Percentiles rank a stretch among this genome's conserved stretches.
Evolutionary conservation across 2,329 filamentous ascomycete genomes (phyloP).

Genomic region (Fusarium sp.): DNA sequence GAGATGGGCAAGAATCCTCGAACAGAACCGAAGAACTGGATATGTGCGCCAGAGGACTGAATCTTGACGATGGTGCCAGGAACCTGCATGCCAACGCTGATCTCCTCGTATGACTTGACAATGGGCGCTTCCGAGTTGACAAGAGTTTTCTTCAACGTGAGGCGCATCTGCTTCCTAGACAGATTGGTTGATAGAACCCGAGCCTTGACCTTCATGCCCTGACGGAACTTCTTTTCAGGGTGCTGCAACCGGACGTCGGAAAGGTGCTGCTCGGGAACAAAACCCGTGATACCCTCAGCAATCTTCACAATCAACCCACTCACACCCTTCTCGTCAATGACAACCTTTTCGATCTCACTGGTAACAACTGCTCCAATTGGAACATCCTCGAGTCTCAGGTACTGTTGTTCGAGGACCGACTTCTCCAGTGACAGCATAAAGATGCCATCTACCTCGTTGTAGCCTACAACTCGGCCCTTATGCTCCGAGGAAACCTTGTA

Average conservation of each 20-base stretch:
- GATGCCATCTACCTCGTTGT: constrained; percentile 88
- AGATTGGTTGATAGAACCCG: constrained; percentile 86
- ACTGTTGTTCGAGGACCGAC: constrained; percentile 87
- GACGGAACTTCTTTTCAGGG: constrained; percentile 95
- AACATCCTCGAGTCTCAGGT: constrained; percentile 92
- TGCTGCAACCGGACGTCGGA: constrained; percentile 90
- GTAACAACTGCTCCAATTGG: constrained; percentile 85
- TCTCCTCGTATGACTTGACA: constrained; percentile 83
- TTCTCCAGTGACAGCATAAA: constrained; percentile 90
- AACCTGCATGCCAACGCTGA: constrained; percentile 81
- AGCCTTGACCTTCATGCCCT: constrained; percentile 87
- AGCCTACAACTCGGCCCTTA: constrained; percentile 86
- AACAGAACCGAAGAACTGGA: constrained; percentile 91
- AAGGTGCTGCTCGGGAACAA: constrained; percentile 90
- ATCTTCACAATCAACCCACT: constrained; percentile 87
- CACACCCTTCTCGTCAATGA: constrained; percentile 84
- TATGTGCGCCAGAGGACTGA: constrained; percentile 82
- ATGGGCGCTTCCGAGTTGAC: constrained; percentile 90
- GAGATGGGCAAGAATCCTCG: constrained; percentile 91
- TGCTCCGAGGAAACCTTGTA: constrained; percentile 86
- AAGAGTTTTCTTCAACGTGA: constrained; percentile 95
- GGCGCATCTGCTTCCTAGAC: constrained; percentile 82
- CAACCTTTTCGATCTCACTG: constrained; percentile 86
- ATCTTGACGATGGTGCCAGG: constrained; percentile 92
- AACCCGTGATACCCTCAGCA: constrained; percentile 88